Evolutionary conservation across 768 basidiomycete species (phyloP).

Genomic region (Tricholoma hemisulphureum): DNA sequence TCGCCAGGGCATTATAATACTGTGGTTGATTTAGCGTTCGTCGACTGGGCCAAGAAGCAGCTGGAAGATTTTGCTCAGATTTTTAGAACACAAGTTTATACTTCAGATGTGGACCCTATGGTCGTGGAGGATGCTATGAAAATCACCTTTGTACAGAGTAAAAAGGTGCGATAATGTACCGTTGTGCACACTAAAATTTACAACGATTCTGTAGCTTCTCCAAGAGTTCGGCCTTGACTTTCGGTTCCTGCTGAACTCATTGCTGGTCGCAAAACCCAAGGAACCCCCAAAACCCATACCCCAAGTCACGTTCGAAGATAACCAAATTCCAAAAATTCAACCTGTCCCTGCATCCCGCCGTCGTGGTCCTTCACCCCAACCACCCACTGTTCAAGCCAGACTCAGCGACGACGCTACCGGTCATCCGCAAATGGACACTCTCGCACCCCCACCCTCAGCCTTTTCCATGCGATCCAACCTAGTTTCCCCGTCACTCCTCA

Average conservation of each 20-base stretch:
- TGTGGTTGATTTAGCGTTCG: conserved; percentile 66
- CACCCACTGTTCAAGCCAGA: neutral
- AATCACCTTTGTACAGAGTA: conserved; percentile 78
- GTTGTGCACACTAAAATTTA: neutral
- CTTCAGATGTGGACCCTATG: conserved; percentile 67
- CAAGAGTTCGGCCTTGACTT: conserved; percentile 96
- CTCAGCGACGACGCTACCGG: neutral
- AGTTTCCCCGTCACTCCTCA: conserved; percentile 14
- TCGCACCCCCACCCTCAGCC: conserved; percentile 16
- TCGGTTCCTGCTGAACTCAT: conserved; percentile 81
- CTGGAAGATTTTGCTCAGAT: conserved; percentile 79
- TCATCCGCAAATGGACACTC: conserved; percentile 9
- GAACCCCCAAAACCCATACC: conserved; percentile 26
- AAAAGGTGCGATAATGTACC: conserved; percentile 56
- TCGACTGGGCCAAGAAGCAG: conserved; percentile 90
- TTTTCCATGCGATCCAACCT: conserved; percentile 12
- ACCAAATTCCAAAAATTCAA: conserved; percentile 26
- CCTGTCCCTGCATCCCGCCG: conserved; percentile 19
- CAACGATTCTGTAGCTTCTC: conserved; percentile 52
- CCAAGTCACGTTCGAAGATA: conserved; percentile 31
- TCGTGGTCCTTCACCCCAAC: conserved; percentile 5
- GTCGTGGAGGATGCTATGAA: conserved; percentile 76
- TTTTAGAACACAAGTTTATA: conserved; percentile 91
- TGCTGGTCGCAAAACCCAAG: conserved; percentile 55
- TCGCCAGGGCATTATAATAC: neutral